Evolutionary conservation across 129 eudicot species (phyloP).

Genomic region (Daucus carota): DNA sequence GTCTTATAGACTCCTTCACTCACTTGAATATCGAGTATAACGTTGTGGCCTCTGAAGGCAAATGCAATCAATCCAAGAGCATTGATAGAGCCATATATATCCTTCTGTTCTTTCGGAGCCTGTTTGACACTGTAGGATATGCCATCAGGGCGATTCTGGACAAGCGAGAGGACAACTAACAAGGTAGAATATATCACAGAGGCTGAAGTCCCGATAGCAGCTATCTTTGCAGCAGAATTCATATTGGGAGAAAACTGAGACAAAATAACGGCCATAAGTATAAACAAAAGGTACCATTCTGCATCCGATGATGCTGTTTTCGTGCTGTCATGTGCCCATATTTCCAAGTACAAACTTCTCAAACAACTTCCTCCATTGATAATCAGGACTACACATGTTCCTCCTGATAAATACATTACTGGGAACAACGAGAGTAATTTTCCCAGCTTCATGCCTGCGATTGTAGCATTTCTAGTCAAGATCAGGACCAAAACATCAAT

Average conservation of each 20-base stretch:
- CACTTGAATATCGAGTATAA: slow-evolving; percentile 76
- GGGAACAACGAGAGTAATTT: slow-evolving; percentile 56
- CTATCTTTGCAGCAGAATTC: slow-evolving; percentile 37
- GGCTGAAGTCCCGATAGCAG: slow-evolving; percentile 41
- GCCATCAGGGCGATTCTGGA: slow-evolving; percentile 17
- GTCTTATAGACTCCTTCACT: neutral
- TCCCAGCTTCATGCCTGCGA: slow-evolving; percentile 53
- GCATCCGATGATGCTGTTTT: slow-evolving; percentile 28
- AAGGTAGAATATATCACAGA: slow-evolving; percentile 36
- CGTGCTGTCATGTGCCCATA: slow-evolving; percentile 27
- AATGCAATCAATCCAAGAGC: slow-evolving; percentile 44
- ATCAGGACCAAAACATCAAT: neutral
- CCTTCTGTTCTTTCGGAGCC: slow-evolving; percentile 1
- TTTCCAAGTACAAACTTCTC: slow-evolving; percentile 33
- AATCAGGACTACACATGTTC: slow-evolving; percentile 48
- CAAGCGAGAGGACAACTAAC: slow-evolving; percentile 35
- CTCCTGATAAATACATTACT: slow-evolving; percentile 63
- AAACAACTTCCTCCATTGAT: slow-evolving; percentile 49
- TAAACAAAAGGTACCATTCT: slow-evolving; percentile 53
- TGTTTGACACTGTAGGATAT: slow-evolving; percentile 7
- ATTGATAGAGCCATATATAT: slow-evolving; percentile 22
- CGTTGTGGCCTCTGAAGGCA: slow-evolving; percentile 68
- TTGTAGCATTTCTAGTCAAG: neutral
- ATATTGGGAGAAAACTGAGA: slow-evolving; percentile 45
- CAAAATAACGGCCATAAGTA: slow-evolving; percentile 36